Evolutionary conservation across 164 flowering plant species (phyloP).

Genomic region (Euptelea pleiosperma): DNA sequence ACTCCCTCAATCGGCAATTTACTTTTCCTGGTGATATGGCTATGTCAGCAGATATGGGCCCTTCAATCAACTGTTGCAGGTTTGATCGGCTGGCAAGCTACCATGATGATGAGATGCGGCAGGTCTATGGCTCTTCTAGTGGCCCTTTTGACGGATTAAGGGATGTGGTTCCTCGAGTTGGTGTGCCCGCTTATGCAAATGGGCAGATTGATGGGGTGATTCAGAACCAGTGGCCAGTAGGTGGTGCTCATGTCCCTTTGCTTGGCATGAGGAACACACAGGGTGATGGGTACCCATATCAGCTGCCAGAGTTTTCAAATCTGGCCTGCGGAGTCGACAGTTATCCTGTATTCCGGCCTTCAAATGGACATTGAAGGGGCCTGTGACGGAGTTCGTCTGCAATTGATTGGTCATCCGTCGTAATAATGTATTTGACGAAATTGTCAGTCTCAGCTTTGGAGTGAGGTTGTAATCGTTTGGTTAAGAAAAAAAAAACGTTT

Average conservation of each 20-base stretch:
- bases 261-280: constrained; percentile 39
- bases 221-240: constrained; percentile 62
- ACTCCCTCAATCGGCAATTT: constrained; percentile 40
- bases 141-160: constrained; percentile 35
- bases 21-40: constrained; percentile 51
- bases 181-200: constrained; percentile 37
- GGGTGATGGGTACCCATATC: constrained; percentile 48
- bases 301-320: constrained; percentile 54
- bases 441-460: too few relatives aligned
- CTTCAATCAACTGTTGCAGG: constrained; percentile 44
- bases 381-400: too few relatives aligned
- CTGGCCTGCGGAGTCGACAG: constrained; percentile 54
- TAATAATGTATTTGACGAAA: too few relatives aligned
- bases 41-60: constrained; percentile 33
- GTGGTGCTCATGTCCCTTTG: constrained; percentile 44
- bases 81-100: constrained; percentile 53
- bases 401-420: too few relatives aligned
- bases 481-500: too few relatives aligned
- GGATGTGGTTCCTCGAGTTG: constrained; percentile 47
- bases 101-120: constrained; percentile 49
- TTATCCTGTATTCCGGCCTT: constrained; percentile 61
- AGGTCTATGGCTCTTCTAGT: too few relatives aligned
- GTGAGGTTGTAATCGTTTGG: too few relatives aligned
- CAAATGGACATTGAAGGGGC: constrained; percentile 65
- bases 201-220: constrained; percentile 61